Percentiles rank a stretch among this genome's conserved stretches.
phyloP scores from a whole-genome alignment of 2,329 filamentous ascomycete genomes.

The Aspergillus fructus region DNA sequence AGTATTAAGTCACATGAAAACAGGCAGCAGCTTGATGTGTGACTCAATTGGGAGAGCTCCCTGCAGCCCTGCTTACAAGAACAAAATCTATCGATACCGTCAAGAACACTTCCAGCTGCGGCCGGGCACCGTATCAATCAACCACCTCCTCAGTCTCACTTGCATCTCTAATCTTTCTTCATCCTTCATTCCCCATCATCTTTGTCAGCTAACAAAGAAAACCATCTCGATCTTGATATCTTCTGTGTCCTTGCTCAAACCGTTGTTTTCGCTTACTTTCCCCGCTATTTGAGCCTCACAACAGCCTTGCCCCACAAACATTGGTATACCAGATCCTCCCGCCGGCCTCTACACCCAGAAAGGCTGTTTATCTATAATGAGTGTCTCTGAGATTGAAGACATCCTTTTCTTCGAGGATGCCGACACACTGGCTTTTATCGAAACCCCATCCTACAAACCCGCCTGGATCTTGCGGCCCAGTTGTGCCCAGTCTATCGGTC shows the following conservation, averaged over 20 bases:
- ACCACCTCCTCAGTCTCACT: neutral
- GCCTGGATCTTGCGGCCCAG: conserved; percentile 14
- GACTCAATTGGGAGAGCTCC: too few relatives aligned
- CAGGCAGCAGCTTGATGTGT: too few relatives aligned
- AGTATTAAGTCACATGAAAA: too few relatives aligned
- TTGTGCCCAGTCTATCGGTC: conserved; percentile 24
- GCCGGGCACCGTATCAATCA: neutral
- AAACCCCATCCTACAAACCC: conserved; percentile 25
- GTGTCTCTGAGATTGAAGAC: neutral
- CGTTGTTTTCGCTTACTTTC: neutral
- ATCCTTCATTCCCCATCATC: neutral
- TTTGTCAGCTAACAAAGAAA: neutral
- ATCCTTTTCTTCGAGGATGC: conserved; percentile 21
- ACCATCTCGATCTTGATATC: neutral
- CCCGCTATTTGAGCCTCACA: neutral
- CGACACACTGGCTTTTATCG: conserved; percentile 41
- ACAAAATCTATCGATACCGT: too few relatives aligned
- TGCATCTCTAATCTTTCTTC: neutral
- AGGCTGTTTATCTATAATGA: neutral
- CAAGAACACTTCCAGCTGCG: too few relatives aligned
- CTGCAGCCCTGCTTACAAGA: too few relatives aligned
- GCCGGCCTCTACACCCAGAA: neutral
- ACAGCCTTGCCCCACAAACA: neutral
- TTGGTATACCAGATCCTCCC: neutral
- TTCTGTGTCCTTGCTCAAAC: neutral